A percentile compares a stretch with the other conserved stretches of the same genome.
Evolutionary conservation across 768 basidiomycete species (phyloP).

Genomic region (Coprinopsis cinerea): DNA sequence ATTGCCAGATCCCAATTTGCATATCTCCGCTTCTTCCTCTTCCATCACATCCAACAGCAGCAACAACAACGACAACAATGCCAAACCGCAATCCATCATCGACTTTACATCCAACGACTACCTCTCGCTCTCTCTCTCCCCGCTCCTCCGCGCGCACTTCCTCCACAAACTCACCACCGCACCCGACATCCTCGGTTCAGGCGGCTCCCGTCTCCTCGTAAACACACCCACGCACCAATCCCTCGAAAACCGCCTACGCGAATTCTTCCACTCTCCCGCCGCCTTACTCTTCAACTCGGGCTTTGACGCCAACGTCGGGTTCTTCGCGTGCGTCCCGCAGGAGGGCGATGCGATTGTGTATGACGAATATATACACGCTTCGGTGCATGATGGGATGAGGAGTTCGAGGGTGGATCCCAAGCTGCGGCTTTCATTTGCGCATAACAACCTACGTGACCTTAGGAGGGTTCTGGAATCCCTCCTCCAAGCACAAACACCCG

Average conservation of each 20-base stretch:
- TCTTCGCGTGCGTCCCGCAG: conserved; percentile 80
- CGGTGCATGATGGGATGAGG: conserved; percentile 87
- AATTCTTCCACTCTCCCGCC: conserved; percentile 50
- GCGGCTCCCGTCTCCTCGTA: conserved; percentile 83
- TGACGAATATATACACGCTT: conserved; percentile 88
- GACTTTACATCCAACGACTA: conserved; percentile 95
- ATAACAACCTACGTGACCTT: conserved; percentile 62
- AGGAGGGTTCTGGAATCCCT: conserved; percentile 38
- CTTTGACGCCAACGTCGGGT: conserved; percentile 86
- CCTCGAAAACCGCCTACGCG: conserved; percentile 64
- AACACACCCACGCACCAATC: conserved; percentile 63
- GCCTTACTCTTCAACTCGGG: conserved; percentile 90
- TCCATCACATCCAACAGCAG: conserved; percentile 17
- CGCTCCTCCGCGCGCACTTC: conserved; percentile 50
- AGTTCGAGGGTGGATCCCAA: conserved; percentile 41
- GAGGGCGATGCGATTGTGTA: conserved; percentile 70
- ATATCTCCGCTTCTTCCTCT: conserved; percentile 21
- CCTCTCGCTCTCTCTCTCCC: conserved; percentile 69
- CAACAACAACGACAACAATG: neutral
- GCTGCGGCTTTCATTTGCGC: conserved; percentile 49
- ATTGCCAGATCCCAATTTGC: conserved; percentile 45
- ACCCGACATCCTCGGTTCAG: conserved; percentile 73
- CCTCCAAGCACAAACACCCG: too few relatives aligned
- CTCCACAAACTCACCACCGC: conserved; percentile 43
- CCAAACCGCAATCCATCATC: conserved; percentile 18